Evolutionary conservation across 768 basidiomycete species (phyloP).

Genomic region (Tricholomella constricta): DNA sequence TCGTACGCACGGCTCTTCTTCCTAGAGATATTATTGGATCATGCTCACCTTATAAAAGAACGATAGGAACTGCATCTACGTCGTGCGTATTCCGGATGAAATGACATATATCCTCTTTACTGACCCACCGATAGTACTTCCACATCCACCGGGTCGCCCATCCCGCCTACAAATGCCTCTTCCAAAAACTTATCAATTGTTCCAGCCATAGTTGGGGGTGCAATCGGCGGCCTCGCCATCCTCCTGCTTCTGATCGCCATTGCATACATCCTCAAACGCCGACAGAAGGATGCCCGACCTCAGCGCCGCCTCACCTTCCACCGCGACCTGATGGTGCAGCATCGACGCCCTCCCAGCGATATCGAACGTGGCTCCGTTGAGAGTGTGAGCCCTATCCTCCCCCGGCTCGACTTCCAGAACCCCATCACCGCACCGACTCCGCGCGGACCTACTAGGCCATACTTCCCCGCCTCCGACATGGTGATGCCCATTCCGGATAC

Average conservation of each 20-base stretch:
- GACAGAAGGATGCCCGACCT: not conserved
- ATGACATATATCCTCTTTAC: too few species aligned
- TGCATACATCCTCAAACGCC: slow-evolving; percentile 7
- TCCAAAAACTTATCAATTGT: not conserved
- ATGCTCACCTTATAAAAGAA: too few species aligned
- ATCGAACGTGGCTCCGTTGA: too few species aligned
- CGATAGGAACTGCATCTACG: too few species aligned
- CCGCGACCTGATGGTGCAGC: slow-evolving; percentile 13
- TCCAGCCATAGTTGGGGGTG: slow-evolving; percentile 14
- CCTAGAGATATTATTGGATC: too few species aligned
- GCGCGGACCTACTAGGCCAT: not conserved
- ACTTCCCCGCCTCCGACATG: not conserved
- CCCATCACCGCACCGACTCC: too few species aligned
- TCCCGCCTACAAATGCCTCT: not conserved
- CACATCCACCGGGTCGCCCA: not conserved
- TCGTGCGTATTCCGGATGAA: too few species aligned
- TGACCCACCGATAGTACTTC: not conserved
- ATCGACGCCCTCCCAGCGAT: too few species aligned
- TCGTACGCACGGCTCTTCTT: too few species aligned
- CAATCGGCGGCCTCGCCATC: slow-evolving; percentile 13
- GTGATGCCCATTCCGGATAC: not conserved
- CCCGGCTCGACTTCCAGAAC: too few species aligned
- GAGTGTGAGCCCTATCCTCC: too few species aligned
- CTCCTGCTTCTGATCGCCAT: slow-evolving; percentile 4
- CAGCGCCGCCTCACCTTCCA: slow-evolving; percentile 13